These are phyloP conservation scores for Amaranthus palmeri DNA, from an alignment of 148 eudicot species.

Conservation along the genomic window DNA sequence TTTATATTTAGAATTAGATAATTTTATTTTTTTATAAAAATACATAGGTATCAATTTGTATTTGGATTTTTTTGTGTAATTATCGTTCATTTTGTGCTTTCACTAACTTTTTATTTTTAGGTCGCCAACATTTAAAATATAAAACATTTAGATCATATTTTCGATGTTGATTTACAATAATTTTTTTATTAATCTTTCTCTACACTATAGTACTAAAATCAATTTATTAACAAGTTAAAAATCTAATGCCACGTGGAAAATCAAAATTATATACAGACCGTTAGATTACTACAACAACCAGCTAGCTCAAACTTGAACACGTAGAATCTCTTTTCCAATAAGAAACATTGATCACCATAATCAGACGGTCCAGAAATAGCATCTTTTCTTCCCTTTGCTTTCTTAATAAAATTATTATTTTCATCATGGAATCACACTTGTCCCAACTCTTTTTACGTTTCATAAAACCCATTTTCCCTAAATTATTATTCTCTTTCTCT, in stretches of 20 bases:
- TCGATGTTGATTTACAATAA: too few species aligned
- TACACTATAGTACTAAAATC: too few species aligned
- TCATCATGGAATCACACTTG: conserved; percentile 12
- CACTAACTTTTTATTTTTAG: too few species aligned
- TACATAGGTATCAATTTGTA: too few species aligned
- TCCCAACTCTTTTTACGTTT: conserved; percentile 16
- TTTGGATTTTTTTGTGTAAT: too few species aligned
- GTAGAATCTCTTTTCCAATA: neutral
- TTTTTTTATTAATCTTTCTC: too few species aligned
- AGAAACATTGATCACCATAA: neutral
- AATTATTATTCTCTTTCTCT: neutral
- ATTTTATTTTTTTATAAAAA: too few species aligned
- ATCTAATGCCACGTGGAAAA: conserved; percentile 20
- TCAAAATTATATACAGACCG: neutral
- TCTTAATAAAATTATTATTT: conserved; percentile 3
- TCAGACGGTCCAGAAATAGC: conserved; percentile 24
- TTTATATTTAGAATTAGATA: too few species aligned
- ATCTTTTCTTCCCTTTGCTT: conserved; percentile 8
- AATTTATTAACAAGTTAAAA: too few species aligned
- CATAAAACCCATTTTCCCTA: neutral
- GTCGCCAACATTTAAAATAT: too few species aligned
- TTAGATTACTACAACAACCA: conserved; percentile 11
- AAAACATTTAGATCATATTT: too few species aligned
- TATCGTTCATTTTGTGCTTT: too few species aligned
- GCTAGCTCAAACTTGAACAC: conserved; percentile 9